A percentile compares a stretch with the other conserved stretches of the same genome.
Conservation (phyloP, 768 basidiomycete genomes). For the Termitomyces sp. region DNA sequence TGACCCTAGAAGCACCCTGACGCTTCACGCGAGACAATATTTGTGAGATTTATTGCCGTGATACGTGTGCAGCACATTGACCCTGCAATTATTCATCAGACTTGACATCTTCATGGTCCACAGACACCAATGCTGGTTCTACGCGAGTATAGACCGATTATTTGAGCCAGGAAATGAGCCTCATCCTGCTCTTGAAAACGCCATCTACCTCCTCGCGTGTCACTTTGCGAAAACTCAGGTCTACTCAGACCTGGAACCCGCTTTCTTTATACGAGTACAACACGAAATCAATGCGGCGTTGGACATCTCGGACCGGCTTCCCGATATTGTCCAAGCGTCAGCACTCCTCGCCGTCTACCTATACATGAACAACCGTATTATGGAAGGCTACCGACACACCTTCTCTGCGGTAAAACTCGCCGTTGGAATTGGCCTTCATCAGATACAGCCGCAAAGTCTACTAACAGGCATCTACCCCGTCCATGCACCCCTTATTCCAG, state of each 20-base stretch:
- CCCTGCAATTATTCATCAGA: conserved; percentile 21
- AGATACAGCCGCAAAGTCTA: conserved; percentile 29
- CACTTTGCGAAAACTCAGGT: conserved; percentile 42
- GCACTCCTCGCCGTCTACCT: conserved; percentile 56
- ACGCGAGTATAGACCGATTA: conserved; percentile 41
- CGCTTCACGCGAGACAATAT: conserved; percentile 29
- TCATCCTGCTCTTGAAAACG: conserved; percentile 55
- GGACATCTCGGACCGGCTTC: conserved; percentile 46
- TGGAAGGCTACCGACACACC: conserved; percentile 59
- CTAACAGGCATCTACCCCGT: conserved; percentile 6
- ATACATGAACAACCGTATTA: conserved; percentile 47
- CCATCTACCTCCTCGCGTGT: conserved; percentile 56
- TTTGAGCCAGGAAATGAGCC: conserved; percentile 28
- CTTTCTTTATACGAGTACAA: conserved; percentile 43
- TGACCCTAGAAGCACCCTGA: conserved; percentile 21
- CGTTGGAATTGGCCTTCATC: conserved; percentile 54
- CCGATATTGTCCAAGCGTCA: conserved; percentile 56
- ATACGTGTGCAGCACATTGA: background rate
- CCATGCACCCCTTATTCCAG: conserved; percentile 20
- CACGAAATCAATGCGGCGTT: conserved; percentile 48
- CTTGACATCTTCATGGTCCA: conserved; percentile 51
- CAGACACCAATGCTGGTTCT: conserved; percentile 54
- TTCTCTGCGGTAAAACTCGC: conserved; percentile 57
- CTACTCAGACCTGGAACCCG: conserved; percentile 36
- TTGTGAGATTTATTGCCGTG: conserved; percentile 24